phyloP scores from a whole-genome alignment of 257 asterid species.

The Nicotiana tomentosiformis region DNA sequence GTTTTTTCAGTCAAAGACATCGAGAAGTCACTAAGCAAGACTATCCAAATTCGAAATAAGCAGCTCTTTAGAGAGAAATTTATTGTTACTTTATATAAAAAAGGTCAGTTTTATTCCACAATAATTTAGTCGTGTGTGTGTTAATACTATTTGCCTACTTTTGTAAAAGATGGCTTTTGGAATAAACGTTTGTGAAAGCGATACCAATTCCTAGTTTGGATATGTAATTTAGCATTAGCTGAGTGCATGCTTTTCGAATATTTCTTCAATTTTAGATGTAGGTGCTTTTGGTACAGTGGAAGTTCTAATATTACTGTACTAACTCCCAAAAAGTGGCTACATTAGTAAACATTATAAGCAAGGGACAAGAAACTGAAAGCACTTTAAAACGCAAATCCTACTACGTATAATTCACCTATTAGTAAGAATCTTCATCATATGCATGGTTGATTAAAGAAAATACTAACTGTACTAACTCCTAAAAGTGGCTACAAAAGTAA shows the following conservation, averaged over 20 bases:
- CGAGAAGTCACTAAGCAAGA: not conserved
- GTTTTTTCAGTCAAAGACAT: not conserved
- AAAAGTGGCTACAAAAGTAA: not conserved
- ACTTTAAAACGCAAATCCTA: not conserved
- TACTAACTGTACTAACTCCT: not conserved
- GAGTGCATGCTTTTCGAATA: not conserved
- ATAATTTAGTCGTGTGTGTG: not conserved
- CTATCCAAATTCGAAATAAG: not conserved
- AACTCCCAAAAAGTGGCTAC: not conserved
- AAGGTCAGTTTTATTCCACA: not conserved
- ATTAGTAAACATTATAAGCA: not conserved
- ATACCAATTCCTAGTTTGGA: not conserved
- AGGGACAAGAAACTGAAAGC: not conserved
- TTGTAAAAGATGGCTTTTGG: not conserved
- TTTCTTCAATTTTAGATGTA: not conserved
- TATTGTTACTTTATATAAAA: not conserved
- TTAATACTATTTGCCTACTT: not conserved
- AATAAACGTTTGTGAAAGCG: not conserved
- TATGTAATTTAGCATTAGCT: not conserved
- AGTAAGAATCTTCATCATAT: not conserved
- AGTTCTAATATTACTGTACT: not conserved
- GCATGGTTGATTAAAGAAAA: not conserved
- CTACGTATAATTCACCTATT: not conserved
- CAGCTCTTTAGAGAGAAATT: not conserved
- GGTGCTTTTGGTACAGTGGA: not conserved